Conservation (phyloP, 345 rosid genomes). For the Citrus glauca region DNA sequence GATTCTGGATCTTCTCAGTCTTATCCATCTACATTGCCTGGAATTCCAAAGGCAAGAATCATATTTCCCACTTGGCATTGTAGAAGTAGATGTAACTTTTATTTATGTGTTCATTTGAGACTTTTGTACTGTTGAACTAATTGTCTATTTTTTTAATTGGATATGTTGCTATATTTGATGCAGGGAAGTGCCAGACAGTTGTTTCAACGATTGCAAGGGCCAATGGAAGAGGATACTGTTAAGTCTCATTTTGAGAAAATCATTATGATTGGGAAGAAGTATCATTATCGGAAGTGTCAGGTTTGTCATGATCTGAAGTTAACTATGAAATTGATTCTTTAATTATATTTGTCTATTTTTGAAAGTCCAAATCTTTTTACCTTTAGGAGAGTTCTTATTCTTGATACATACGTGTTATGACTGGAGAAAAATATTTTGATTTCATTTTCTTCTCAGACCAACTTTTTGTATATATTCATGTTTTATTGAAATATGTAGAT, state of each 20-base stretch:
- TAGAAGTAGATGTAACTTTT: neutral
- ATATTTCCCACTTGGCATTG: conserved; percentile 1
- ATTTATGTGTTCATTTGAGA: conserved; percentile 12
- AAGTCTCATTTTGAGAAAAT: conserved; percentile 97
- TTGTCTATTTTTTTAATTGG: conserved; percentile 5
- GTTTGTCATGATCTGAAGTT: conserved; percentile 34
- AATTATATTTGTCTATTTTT: neutral
- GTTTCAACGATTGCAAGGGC: conserved; percentile 95
- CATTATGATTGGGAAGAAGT: conserved; percentile 73
- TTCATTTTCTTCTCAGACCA: neutral
- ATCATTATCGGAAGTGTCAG: conserved; percentile 62
- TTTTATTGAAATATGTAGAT: neutral
- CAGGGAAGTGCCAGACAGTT: conserved; percentile 99
- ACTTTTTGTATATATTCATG: neutral
- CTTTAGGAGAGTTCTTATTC: neutral
- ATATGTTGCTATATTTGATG: conserved; percentile 26
- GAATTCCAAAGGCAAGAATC: conserved; percentile 84
- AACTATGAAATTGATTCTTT: neutral
- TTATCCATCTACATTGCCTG: conserved; percentile 98
- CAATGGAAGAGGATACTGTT: conserved; percentile 90
- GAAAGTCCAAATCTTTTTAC: neutral
- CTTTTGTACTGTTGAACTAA: conserved; percentile 8
- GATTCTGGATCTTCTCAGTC: conserved; percentile 98
- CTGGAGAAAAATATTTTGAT: neutral
- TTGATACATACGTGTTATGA: neutral